Evolutionary conservation across 192 early-diverging fungal genomes (phyloP).

Genomic region (Entomortierella parvispora): DNA sequence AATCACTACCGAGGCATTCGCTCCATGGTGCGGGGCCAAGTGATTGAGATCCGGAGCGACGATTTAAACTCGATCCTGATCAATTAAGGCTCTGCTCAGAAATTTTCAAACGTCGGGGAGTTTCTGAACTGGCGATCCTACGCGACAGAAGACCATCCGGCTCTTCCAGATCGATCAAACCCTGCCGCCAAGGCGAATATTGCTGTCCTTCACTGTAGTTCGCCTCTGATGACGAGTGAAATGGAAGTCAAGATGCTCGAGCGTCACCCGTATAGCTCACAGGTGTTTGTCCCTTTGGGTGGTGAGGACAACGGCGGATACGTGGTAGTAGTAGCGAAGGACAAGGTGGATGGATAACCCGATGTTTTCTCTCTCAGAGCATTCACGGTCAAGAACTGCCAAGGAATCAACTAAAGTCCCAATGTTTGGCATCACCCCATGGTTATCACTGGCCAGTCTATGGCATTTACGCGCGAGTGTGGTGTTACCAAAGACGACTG

Average conservation of each 20-base stretch:
- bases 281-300: constrained; percentile 87
- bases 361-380: constrained; percentile 78
- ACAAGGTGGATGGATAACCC: constrained; percentile 70
- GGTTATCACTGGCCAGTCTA: constrained; percentile 69
- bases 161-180: constrained; percentile 31
- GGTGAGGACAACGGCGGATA: constrained; percentile 62
- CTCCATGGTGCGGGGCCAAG: constrained; percentile 80
- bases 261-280: constrained; percentile 85
- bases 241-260: constrained; percentile 81
- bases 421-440: constrained; percentile 95
- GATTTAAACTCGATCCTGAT: constrained; percentile 44
- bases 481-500: constrained; percentile 78
- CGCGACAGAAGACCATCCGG: constrained; percentile 26
- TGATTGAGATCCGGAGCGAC: constrained; percentile 63
- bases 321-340: constrained; percentile 84
- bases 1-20: constrained; percentile 74
- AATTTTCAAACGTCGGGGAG: constrained; percentile 72
- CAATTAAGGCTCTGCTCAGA: constrained; percentile 82
- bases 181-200: constrained; percentile 65
- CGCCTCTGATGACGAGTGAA: constrained; percentile 51
- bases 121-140: constrained; percentile 64
- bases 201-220: constrained; percentile 73
- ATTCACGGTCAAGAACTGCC: constrained; percentile 73
- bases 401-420: constrained; percentile 85
- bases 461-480: constrained; percentile 84